These are phyloP conservation scores for Circinella minor DNA, from an alignment of 371 early-diverging fungal species.

Conservation along the genomic window DNA sequence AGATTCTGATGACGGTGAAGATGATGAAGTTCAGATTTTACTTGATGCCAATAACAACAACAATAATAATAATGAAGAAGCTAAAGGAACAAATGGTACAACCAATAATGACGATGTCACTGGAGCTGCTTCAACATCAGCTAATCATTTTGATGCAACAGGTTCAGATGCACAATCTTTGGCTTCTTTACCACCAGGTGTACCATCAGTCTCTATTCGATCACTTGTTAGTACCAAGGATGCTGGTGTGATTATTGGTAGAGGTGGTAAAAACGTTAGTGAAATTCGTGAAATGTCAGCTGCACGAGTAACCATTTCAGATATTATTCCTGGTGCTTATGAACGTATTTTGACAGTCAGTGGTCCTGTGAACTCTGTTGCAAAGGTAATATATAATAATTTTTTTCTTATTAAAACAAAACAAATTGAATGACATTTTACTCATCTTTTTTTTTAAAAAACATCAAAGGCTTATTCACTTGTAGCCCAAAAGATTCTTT, in stretches of 20 bases:
- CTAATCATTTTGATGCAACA: neutral
- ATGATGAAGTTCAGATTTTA: conserved; percentile 27
- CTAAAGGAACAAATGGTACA: conserved; percentile 6
- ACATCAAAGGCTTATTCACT: conserved; percentile 66
- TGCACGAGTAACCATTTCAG: conserved; percentile 81
- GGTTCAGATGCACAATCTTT: conserved; percentile 4
- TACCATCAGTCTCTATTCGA: conserved; percentile 54
- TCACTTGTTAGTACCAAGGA: conserved; percentile 83
- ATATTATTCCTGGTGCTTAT: conserved; percentile 72
- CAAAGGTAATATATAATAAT: conserved; percentile 55
- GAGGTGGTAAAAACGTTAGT: conserved; percentile 79
- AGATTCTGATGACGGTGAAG: conserved; percentile 18
- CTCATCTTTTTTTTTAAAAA: no score
- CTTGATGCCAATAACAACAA: neutral
- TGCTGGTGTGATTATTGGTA: conserved; percentile 86
- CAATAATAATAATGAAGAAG: neutral
- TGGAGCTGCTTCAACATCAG: conserved; percentile 3
- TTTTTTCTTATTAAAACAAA: no score
- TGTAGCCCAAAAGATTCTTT: conserved; percentile 70
- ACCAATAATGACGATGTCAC: neutral
- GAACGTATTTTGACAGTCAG: conserved; percentile 79
- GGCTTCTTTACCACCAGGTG: conserved; percentile 7
- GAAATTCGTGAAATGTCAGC: conserved; percentile 78
- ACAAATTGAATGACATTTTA: no score
- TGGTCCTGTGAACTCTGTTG: conserved; percentile 76